A percentile compares a stretch with the other conserved stretches of the same genome.
Evolutionary conservation across 805 yeast species (phyloP).

Genomic region (Ogataea allantospora): DNA sequence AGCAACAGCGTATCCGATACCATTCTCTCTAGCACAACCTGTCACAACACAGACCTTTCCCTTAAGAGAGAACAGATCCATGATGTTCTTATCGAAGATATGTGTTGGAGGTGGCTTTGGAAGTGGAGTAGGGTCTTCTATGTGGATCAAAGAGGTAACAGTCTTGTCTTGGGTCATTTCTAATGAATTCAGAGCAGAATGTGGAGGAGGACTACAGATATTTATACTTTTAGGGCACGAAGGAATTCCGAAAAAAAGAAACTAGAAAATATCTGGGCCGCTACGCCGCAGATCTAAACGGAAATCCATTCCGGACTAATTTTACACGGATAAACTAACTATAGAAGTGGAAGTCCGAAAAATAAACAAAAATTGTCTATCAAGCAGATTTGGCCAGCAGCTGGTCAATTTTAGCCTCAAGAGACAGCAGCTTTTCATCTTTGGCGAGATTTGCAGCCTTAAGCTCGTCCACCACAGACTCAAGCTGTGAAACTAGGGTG

Average conservation of each 20-base stretch:
- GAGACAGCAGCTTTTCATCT: constrained; percentile 54
- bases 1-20: constrained; percentile 81
- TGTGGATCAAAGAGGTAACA: constrained; percentile 25
- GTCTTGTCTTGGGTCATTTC: constrained; percentile 25
- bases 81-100: constrained; percentile 18
- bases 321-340: not conserved
- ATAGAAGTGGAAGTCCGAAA: constrained; percentile 4
- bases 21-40: constrained; percentile 67
- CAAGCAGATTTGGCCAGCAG: constrained; percentile 41
- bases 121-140: constrained; percentile 25
- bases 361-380: constrained; percentile 4
- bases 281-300: not conserved
- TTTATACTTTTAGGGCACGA: constrained; percentile 4
- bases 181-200: no score
- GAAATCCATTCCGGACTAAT: not conserved
- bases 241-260: constrained; percentile 12
- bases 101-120: constrained; percentile 30
- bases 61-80: constrained; percentile 69
- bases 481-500: constrained; percentile 54
- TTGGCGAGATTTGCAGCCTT: constrained; percentile 57
- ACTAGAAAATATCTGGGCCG: constrained; percentile 1
- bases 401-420: constrained; percentile 62
- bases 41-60: constrained; percentile 83
- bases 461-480: constrained; percentile 51
- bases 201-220: constrained; percentile 1